A percentile compares a stretch with the other conserved stretches of the same genome.
phyloP scores from a whole-genome alignment of 371 early-diverging fungal species.

The Mortierella sp. region DNA sequence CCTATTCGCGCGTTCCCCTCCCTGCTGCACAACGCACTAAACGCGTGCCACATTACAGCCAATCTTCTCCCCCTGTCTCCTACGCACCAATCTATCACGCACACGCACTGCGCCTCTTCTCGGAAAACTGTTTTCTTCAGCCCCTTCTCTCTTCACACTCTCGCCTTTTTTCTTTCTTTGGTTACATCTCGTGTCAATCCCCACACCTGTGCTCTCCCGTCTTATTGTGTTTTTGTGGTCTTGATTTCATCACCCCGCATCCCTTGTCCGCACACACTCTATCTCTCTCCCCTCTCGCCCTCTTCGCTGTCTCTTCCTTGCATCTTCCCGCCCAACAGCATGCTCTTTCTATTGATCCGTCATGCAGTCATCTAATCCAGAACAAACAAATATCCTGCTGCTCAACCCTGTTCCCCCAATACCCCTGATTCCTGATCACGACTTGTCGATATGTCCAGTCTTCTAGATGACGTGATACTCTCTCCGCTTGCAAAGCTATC shows the following conservation, averaged over 20 bases:
- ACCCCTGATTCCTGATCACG: neutral
- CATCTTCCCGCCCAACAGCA: neutral
- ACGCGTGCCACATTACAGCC: neutral
- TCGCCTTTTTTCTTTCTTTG: neutral
- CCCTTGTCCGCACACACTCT: neutral
- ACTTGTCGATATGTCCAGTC: neutral
- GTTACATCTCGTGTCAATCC: neutral
- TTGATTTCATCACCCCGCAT: neutral
- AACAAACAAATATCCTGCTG: neutral
- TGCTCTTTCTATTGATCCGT: neutral
- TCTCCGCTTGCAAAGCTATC: neutral
- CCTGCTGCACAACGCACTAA: neutral
- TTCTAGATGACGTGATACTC: neutral
- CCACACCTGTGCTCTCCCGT: neutral
- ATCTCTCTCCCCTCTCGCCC: neutral
- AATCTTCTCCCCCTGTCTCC: neutral
- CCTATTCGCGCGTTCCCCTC: too few relatives aligned
- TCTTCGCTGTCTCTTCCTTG: neutral
- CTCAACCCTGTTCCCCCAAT: neutral
- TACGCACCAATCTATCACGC: neutral
- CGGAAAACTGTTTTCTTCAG: neutral
- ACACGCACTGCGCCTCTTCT: constrained; percentile 1
- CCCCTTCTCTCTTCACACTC: constrained; percentile 17
- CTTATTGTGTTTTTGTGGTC: neutral
- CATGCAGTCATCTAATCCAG: constrained; percentile 2